phyloP scores from a whole-genome alignment of 768 basidiomycete genomes.

The Lactifluus piperatus region DNA sequence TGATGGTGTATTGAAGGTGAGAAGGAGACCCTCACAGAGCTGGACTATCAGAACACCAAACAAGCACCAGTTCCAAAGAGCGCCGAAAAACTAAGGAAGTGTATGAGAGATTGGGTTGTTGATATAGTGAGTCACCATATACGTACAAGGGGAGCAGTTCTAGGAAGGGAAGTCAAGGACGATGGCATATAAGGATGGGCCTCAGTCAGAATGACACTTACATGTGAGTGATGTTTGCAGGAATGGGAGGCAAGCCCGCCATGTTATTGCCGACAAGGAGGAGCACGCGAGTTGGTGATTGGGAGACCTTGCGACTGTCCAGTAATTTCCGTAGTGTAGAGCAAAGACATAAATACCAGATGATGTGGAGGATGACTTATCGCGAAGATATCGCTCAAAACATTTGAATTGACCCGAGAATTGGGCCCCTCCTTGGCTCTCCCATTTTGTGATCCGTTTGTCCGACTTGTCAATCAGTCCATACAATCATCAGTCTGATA shows the following conservation, averaged over 20 bases:
- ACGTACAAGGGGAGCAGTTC: neutral
- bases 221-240: neutral
- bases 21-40: neutral
- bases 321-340: neutral
- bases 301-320: neutral
- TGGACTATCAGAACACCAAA: conserved; percentile 7
- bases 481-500: too few species aligned
- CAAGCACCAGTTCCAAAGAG: conserved; percentile 3
- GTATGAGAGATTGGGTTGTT: too few species aligned
- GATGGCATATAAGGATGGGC: neutral
- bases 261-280: neutral
- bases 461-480: too few species aligned
- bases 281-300: neutral
- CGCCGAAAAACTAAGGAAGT: neutral
- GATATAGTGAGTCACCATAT: too few species aligned
- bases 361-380: too few species aligned
- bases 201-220: neutral
- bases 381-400: too few species aligned
- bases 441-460: too few species aligned
- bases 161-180: neutral
- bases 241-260: neutral
- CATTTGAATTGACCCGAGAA: too few species aligned
- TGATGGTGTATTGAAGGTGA: too few species aligned
- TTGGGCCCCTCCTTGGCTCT: too few species aligned
- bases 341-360: too few species aligned